These are phyloP conservation scores for Otatea glauca DNA, from an alignment of 176 grass and related monocot genomes.

Conservation along the genomic window DNA sequence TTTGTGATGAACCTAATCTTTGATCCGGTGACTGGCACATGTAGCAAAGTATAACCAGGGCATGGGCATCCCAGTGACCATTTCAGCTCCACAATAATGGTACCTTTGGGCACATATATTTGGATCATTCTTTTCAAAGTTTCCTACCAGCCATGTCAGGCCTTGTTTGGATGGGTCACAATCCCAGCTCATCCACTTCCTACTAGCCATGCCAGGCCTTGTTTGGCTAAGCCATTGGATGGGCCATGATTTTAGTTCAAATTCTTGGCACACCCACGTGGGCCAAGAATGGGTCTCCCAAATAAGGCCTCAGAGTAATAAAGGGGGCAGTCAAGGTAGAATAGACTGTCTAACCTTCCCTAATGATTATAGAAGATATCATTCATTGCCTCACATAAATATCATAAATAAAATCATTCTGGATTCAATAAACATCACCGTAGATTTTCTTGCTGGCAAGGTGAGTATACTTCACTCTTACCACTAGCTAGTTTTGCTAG, in stretches of 20 bases:
- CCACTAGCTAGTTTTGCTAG: constrained; percentile 14
- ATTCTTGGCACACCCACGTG: no score
- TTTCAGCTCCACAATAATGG: constrained; percentile 13
- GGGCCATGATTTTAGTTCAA: no score
- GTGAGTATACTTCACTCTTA: constrained; percentile 23
- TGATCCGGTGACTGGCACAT: constrained; percentile 15
- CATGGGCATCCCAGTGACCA: constrained; percentile 24
- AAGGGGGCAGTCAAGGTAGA: no score
- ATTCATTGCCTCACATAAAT: constrained; percentile 22
- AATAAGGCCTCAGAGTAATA: no score
- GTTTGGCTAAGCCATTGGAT: no score
- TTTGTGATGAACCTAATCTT: constrained; percentile 7
- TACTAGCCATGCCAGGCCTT: no score
- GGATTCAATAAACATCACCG: constrained; percentile 16
- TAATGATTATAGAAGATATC: neutral
- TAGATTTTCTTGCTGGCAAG: constrained; percentile 4
- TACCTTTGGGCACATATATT: constrained; percentile 24
- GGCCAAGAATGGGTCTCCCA: no score
- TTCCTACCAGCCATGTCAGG: no score
- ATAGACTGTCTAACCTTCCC: no score
- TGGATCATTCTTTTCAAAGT: constrained; percentile 10
- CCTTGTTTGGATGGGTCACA: no score
- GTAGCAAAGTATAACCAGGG: constrained; percentile 15
- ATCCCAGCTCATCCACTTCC: no score
- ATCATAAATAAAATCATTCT: constrained; percentile 14